Evolutionary conservation across 2,329 filamentous ascomycete species (phyloP), one percentile per base, ranked within the genome.

Genomic region (Cordyceps javanica): DNA sequence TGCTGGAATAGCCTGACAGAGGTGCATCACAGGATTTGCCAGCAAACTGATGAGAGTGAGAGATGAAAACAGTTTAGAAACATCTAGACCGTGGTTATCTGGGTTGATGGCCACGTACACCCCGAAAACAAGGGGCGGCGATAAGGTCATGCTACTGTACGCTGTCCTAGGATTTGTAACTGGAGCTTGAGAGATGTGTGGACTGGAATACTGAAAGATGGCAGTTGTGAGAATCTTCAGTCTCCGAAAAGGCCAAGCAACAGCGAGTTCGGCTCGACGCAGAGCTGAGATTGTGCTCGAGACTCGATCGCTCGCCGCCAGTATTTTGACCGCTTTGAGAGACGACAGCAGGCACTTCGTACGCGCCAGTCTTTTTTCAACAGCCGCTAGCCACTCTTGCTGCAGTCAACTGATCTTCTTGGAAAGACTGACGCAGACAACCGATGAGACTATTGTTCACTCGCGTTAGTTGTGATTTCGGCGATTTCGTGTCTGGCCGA

Each of bases 321-420:
- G 38, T 38, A 53, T 53, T 19, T 53, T 53, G 36, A 53, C 16
- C 7, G 50, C 50, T 19, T 53, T 53, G 26, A 53, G 50, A 13
- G 50, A 53, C n/a, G 50, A 53, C 26, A 53, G 13, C 50, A 42
- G 32, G 38, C 38, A 26, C 19, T 53, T 53, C 3, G 50, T 53
- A 13, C 36, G 38, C 13, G n/a, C 50, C 19, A 53, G 50, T 23
- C 50, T 44, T n/a, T 42, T 25, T 21, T 53, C 38, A 6, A 53
- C 50, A 26, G 38, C 38, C 13, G 13, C 19, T 2, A 44, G 26
- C 50, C 50, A 53, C 23, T 42, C 21, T 4, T 53, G 50, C 26
- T 53, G 50, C 38, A 42, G 26, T 2, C n/a, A n/a, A 26, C 50
- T 53, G 5, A 53, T 26, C n/a, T 53, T 53, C 25, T 42, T 42